Base-by-base conservation (phyloP, 75 land plant species). In the Gnetum montanum region DNA sequence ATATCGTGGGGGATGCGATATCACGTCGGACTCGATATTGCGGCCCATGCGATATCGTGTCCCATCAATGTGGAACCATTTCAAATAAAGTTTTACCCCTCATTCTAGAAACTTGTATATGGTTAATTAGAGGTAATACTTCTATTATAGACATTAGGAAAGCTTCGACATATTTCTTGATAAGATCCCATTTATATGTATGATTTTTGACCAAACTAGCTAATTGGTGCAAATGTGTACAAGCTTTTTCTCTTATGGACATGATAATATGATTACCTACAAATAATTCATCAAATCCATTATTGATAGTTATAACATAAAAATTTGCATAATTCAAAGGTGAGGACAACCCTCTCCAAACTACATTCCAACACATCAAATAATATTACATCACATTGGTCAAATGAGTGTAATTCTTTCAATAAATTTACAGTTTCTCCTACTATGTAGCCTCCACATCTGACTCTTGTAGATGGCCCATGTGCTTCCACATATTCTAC, bases 131-230 rank as follows among this genome's bases (percentile, higher is more conserved):
- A n/a, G n/a, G n/a, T n/a, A n/a, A n/a, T n/a, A n/a, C n/a, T n/a
- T n/a, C n/a, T n/a, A 35, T 35, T 35, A 35, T 10, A 10, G 37
- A 10, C 5, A 35, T 35, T 35, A 10, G 37, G 10, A 5, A 35
- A 6, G 11, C 5, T 43, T 43, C 45, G 13, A 43, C 45, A 43
- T 43, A 43, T 43, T 43, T 43, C 13, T 43, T 4, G 45, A 11
- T 43, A 43, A 43, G 5, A 43, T 43, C 45, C 16, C 45, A 15
- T 43, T 43, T 43, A 43, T 15, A 43, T 43, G 45, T 43, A 43
- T 11, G 4, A 43, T 43, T 43, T 43, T 18, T 18, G 16, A 43
- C 45, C 45, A 43, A 43, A 18, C 11, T 3, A 15, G 45, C 45
- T 43, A 43, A 43, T 43, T 13, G 16, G 3, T 3, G 45, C 16